Base-by-base conservation (phyloP, 2,329 filamentous ascomycete species). In the Fusarium succisae region DNA sequence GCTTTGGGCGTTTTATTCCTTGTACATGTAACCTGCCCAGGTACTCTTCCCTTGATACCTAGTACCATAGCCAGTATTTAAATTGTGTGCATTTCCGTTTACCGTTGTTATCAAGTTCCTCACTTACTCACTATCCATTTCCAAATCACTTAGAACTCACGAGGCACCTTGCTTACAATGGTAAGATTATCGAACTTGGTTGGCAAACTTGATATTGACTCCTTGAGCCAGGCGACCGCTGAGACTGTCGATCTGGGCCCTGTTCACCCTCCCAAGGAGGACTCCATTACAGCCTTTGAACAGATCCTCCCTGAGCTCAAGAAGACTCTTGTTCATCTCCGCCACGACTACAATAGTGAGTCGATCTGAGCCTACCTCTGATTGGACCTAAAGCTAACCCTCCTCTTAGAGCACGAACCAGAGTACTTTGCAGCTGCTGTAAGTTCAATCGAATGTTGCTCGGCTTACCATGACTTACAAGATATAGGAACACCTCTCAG, bases 371-470 rank as follows among this genome's bases (percentile, higher is more conserved):
- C 12, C 22, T n/a, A 50, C 17, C 12, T 9, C 17, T 22, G 9
- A n/a, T 12, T 30, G 30, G 14, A 58, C 32, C 58, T 35, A 18
- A 15, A 20, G 58, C 51, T 76, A 30, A 74, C 72, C 24, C 24
- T 26, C 8, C n/a, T 13, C 12, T 22, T 39, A 87, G 87, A 89
- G 76, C 88, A 90, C 72, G 87, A 89, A 72, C 84, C 84, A 14
- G 84, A 87, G 69, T 89, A 88, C 79, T 90, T 90, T 81, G 84
- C 84, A n/a, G 84, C 86, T 5, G 86, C 86, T 59, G 83, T 83
- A 74, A 67, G 80, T 55, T 22, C 35, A 35, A 11, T 13, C 35
- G 28, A 28, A 17, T 47, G 8, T 17, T 54, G 8, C 22, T 37
- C 30, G 15, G 22, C 8, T 37, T 9, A 28, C 28, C 18, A 35